A percentile compares a stretch with the other conserved stretches of the same genome.
Evolutionary conservation across 2,329 filamentous ascomycete species (phyloP).

Genomic region (Graphiopsis chlorocephala): DNA sequence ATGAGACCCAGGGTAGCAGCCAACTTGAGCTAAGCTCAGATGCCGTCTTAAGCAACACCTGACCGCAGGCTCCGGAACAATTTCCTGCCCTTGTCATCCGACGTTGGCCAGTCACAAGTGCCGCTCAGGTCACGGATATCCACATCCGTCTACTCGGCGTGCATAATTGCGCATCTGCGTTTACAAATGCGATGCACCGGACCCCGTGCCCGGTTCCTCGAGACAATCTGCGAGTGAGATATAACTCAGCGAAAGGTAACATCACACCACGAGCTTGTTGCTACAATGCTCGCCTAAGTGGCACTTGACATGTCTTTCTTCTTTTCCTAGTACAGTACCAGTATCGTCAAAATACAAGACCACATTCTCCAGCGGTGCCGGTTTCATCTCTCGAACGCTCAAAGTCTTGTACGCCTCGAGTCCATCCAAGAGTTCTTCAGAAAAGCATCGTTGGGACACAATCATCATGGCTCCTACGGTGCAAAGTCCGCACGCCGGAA

Average conservation of each 20-base stretch:
- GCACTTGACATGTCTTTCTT: background rate
- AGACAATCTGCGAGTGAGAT: background rate
- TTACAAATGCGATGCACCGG: background rate
- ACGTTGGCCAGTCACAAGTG: background rate
- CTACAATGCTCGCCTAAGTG: background rate
- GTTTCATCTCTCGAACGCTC: background rate
- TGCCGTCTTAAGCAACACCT: background rate
- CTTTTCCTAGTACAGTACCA: background rate
- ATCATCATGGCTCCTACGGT: background rate
- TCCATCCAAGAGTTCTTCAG: background rate
- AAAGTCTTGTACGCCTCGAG: background rate
- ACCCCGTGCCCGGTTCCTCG: background rate
- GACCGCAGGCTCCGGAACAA: background rate
- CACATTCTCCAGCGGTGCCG: no score
- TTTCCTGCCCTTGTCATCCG: background rate
- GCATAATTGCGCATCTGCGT: background rate
- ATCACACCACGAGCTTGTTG: background rate
- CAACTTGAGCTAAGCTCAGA: background rate
- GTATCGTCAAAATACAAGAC: background rate
- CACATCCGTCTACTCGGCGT: background rate
- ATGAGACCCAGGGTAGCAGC: background rate
- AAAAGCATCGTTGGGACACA: background rate
- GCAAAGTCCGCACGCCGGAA: background rate
- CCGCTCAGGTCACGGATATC: background rate
- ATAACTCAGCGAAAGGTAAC: background rate